These are phyloP conservation scores for Maudiozyma bulderi DNA, from an alignment of 805 yeast species.

Conservation along the genomic window DNA sequence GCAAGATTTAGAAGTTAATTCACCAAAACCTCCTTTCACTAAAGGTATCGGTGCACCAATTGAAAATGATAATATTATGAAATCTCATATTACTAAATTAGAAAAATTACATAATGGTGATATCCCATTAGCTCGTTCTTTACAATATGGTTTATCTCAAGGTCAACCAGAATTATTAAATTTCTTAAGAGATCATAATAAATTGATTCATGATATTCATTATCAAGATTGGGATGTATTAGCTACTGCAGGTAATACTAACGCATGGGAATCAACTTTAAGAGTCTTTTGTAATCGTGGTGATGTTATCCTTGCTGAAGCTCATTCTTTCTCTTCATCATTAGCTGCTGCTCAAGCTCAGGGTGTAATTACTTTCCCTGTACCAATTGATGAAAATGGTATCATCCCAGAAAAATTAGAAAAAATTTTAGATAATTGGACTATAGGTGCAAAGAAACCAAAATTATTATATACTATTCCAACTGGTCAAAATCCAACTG, in stretches of 20 bases:
- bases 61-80: slow-evolving; percentile 22
- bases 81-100: slow-evolving; percentile 26
- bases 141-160: slow-evolving; percentile 82
- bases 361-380: slow-evolving; percentile 60
- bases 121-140: slow-evolving; percentile 70
- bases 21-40: slow-evolving; percentile 73
- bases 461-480: slow-evolving; percentile 82
- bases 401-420: slow-evolving; percentile 64
- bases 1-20: slow-evolving; percentile 57
- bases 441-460: slow-evolving; percentile 55
- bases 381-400: slow-evolving; percentile 72
- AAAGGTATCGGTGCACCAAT: slow-evolving; percentile 66
- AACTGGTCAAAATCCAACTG: slow-evolving; percentile 98
- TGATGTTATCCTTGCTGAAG: slow-evolving; percentile 77
- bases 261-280: slow-evolving; percentile 74
- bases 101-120: slow-evolving; percentile 42
- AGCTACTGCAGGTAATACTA: slow-evolving; percentile 79
- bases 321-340: slow-evolving; percentile 74
- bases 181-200: slow-evolving; percentile 71
- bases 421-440: slow-evolving; percentile 58
- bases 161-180: slow-evolving; percentile 66
- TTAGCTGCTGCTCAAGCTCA: slow-evolving; percentile 70
- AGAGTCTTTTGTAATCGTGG: slow-evolving; percentile 71
- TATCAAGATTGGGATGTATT: slow-evolving; percentile 67
- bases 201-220: slow-evolving; percentile 35